These are phyloP conservation scores for Jaltomata sinuosa DNA, from an alignment of 257 asterid species.

Conservation along the genomic window DNA sequence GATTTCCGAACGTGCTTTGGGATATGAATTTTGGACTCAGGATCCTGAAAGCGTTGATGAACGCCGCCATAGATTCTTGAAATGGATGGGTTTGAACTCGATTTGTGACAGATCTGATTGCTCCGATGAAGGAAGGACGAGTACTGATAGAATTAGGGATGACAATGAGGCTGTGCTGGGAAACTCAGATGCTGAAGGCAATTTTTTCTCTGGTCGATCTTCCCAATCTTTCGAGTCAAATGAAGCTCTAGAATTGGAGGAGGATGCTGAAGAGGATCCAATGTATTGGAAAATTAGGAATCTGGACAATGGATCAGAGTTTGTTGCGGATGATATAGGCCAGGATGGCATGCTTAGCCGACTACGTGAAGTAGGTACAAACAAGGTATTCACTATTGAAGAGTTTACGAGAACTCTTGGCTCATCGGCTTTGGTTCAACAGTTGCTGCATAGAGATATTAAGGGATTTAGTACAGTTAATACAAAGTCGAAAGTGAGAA, in stretches of 20 bases:
- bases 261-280: conserved; percentile 21
- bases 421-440: conserved; percentile 51
- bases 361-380: conserved; percentile 48
- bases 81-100: conserved; percentile 59
- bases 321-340: conserved; percentile 29
- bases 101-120: conserved; percentile 19
- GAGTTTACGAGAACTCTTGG: conserved; percentile 57
- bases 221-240: conserved; percentile 24
- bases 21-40: conserved; percentile 66
- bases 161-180: conserved; percentile 31
- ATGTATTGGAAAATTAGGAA: conserved; percentile 28
- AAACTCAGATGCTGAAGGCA: conserved; percentile 30
- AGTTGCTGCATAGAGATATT: conserved; percentile 36
- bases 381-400: conserved; percentile 39
- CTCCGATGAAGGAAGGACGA: conserved; percentile 7
- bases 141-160: conserved; percentile 26
- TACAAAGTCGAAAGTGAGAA: conserved; percentile 36
- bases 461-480: conserved; percentile 15
- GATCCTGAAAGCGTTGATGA: conserved; percentile 50
- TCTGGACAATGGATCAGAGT: conserved; percentile 47
- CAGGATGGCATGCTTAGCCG: conserved; percentile 33
- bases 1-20: conserved; percentile 27
- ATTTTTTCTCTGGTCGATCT: conserved; percentile 33
- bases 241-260: conserved; percentile 18
- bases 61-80: conserved; percentile 57